Conservation (phyloP, 2,329 filamentous ascomycete species). For the Dactylella cylindrospora region DNA sequence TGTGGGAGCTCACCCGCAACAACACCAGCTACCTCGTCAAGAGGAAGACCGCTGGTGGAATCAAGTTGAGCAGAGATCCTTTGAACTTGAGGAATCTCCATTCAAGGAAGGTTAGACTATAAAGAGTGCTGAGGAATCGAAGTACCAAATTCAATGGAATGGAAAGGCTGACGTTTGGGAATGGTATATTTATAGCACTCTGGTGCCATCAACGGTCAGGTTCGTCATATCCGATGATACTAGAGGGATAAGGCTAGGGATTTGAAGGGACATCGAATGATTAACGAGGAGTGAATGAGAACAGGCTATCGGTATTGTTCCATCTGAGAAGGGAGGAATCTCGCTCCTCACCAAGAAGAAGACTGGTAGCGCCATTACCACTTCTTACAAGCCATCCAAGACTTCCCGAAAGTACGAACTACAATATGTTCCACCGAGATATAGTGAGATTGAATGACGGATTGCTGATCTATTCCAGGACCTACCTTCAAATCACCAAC, state of each 20-base stretch:
- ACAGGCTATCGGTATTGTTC: constrained; percentile 41
- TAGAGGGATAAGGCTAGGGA: constrained; percentile 1
- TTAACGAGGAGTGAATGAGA: constrained; percentile 5
- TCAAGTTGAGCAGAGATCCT: constrained; percentile 90
- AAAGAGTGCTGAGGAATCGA: constrained; percentile 9
- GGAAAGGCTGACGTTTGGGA: constrained; percentile 20
- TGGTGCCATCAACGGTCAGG: constrained; percentile 38
- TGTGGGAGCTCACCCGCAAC: constrained; percentile 62
- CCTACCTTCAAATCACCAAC: constrained; percentile 40
- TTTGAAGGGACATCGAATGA: background rate
- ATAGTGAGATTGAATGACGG: background rate
- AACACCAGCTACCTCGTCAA: constrained; percentile 92
- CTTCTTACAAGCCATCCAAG: constrained; percentile 39
- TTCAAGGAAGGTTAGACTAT: constrained; percentile 71
- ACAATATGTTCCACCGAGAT: background rate
- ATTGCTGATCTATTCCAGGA: constrained; percentile 20
- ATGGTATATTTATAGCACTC: constrained; percentile 30
- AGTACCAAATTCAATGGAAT: constrained; percentile 22
- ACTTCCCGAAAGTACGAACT: constrained; percentile 37
- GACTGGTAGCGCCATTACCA: constrained; percentile 21
- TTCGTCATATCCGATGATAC: constrained; percentile 16
- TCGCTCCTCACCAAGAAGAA: constrained; percentile 43
- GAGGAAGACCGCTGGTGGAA: constrained; percentile 75
- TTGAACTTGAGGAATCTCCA: constrained; percentile 90
- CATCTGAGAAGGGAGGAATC: constrained; percentile 44